These are phyloP conservation scores for Coemansia sp. DNA, from an alignment of 192 early-diverging fungal genomes.

Conservation along the genomic window DNA sequence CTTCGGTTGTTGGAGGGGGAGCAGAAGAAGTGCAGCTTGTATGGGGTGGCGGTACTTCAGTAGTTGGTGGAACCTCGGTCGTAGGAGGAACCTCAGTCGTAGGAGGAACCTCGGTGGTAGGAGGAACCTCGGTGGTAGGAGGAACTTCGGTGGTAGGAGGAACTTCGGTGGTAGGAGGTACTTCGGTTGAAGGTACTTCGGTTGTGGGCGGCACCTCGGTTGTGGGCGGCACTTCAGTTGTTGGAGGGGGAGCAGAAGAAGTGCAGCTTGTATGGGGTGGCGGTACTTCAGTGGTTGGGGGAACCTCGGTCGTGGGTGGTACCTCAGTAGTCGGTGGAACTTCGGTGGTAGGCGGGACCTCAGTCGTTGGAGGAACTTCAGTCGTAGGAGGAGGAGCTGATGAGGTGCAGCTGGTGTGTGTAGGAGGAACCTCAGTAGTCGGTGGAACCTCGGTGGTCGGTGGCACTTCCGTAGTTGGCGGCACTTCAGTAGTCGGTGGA, in stretches of 20 bases:
- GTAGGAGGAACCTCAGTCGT: slow-evolving; percentile 22
- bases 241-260: slow-evolving; percentile 1
- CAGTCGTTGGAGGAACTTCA: slow-evolving; percentile 17
- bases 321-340: slow-evolving; percentile 15
- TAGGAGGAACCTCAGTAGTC: slow-evolving; percentile 18
- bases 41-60: slow-evolving; percentile 8
- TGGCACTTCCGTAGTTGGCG: slow-evolving; percentile 13
- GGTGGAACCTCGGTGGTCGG: neutral
- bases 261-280: slow-evolving; percentile 15
- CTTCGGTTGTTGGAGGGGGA: slow-evolving; percentile 5
- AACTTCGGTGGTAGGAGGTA: slow-evolving; percentile 17
- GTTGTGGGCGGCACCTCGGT: neutral
- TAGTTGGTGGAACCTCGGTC: slow-evolving; percentile 17
- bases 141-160: slow-evolving; percentile 25
- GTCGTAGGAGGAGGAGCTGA: slow-evolving; percentile 19
- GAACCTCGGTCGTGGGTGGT: slow-evolving; percentile 21
- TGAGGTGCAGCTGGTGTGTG: slow-evolving; percentile 7
- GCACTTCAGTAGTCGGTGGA: slow-evolving; percentile 7
- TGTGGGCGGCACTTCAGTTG: neutral
- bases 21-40: slow-evolving; percentile 8
- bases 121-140: neutral
- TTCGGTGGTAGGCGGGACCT: neutral
- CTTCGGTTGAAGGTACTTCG: slow-evolving; percentile 9
- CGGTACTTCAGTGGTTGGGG: slow-evolving; percentile 2
- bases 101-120: slow-evolving; percentile 6